These are phyloP conservation scores for Tilletia indica DNA, from an alignment of 1,284 basidiomycete species.

Conservation along the genomic window DNA sequence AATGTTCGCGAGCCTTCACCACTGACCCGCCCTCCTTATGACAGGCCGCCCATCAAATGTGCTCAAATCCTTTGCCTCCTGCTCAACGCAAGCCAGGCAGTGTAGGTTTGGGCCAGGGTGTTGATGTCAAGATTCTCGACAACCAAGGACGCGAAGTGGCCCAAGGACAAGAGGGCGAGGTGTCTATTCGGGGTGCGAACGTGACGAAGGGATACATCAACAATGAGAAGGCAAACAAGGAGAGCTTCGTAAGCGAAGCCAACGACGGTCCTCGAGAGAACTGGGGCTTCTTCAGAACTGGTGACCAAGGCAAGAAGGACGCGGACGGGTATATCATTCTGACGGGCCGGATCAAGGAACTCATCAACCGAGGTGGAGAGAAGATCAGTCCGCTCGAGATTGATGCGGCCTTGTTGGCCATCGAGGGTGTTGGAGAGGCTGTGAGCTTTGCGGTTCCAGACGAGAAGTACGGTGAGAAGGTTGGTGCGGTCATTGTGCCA, in stretches of 20 bases:
- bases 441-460: constrained; percentile 58
- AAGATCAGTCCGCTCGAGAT: constrained; percentile 70
- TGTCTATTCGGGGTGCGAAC: constrained; percentile 58
- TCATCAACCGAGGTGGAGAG: constrained; percentile 63
- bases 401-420: constrained; percentile 59
- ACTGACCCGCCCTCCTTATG: neutral
- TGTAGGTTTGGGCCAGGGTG: constrained; percentile 59
- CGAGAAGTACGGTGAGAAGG: constrained; percentile 54
- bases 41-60: constrained; percentile 60
- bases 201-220: constrained; percentile 58
- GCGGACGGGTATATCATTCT: constrained; percentile 64
- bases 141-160: constrained; percentile 55
- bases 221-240: constrained; percentile 58
- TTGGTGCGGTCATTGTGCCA: constrained; percentile 55
- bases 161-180: constrained; percentile 56
- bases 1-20: neutral
- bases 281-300: constrained; percentile 63
- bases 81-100: constrained; percentile 58
- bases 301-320: constrained; percentile 68
- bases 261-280: constrained; percentile 37
- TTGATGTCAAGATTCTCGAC: constrained; percentile 59
- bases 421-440: constrained; percentile 63
- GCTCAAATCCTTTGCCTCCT: constrained; percentile 56
- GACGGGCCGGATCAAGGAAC: constrained; percentile 54
- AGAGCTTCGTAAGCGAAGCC: constrained; percentile 52